A percentile compares a stretch with the other conserved stretches of the same genome.
These are phyloP conservation scores for Vitis hybrid DNA, from an alignment of 177 flowering plant genomes.

Conservation along the genomic window DNA sequence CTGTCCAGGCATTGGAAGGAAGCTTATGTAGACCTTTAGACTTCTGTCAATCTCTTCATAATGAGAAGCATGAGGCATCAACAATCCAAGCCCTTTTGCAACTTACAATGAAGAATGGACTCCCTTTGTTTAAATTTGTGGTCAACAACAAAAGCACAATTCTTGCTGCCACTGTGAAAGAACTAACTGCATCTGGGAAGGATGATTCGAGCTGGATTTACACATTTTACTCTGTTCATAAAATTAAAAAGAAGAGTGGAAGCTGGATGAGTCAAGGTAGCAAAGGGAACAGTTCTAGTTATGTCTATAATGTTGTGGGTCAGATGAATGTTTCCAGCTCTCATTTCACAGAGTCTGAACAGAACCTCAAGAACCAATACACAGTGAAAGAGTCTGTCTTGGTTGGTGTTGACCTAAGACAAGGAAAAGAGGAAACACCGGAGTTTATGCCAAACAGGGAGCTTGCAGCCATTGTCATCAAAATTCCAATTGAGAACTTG, in stretches of 20 bases:
- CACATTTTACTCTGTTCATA: slow-evolving; percentile 57
- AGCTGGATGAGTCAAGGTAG: slow-evolving; percentile 63
- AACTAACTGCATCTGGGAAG: slow-evolving; percentile 31
- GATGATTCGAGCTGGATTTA: slow-evolving; percentile 34
- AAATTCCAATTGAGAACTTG: slow-evolving; percentile 28
- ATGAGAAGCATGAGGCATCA: slow-evolving; percentile 23
- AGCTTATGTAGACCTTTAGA: slow-evolving; percentile 11
- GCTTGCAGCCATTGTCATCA: slow-evolving; percentile 75
- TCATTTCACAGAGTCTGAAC: slow-evolving; percentile 2
- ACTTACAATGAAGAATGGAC: slow-evolving; percentile 49
- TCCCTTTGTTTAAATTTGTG: slow-evolving; percentile 62
- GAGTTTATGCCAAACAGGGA: slow-evolving; percentile 42
- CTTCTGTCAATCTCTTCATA: slow-evolving; percentile 16
- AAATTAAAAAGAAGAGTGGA: slow-evolving; percentile 56
- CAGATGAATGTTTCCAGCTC: slow-evolving; percentile 56
- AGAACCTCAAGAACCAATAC: slow-evolving; percentile 17
- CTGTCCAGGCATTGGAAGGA: slow-evolving; percentile 26
- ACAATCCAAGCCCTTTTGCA: slow-evolving; percentile 56
- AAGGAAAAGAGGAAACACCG: slow-evolving; percentile 32
- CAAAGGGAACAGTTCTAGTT: slow-evolving; percentile 39
- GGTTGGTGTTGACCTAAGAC: slow-evolving; percentile 37
- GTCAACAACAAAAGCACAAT: slow-evolving; percentile 41
- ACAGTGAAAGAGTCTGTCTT: slow-evolving; percentile 50
- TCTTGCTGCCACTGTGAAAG: slow-evolving; percentile 55
- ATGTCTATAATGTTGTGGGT: slow-evolving; percentile 51